A percentile compares a stretch with the other conserved stretches of the same genome.
phyloP scores from a whole-genome alignment of 2,329 filamentous ascomycete species.

The Paracoccidioides brasiliensis region DNA sequence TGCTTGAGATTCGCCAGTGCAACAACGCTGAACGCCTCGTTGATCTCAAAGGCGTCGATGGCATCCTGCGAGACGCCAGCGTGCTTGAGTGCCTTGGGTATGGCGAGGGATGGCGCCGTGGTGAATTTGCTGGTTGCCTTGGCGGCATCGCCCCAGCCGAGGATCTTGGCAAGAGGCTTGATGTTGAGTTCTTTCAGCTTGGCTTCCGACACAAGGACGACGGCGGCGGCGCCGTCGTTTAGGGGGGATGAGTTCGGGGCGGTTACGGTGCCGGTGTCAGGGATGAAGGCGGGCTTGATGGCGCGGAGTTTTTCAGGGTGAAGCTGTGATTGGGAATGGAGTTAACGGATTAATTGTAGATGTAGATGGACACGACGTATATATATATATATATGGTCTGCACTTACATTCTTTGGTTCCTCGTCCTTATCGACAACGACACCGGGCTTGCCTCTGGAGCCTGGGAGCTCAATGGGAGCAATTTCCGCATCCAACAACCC shows the following conservation, averaged over 20 bases:
- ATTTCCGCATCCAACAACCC: constrained; percentile 81
- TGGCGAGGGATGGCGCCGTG: constrained; percentile 79
- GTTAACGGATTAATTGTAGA: background rate
- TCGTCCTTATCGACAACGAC: constrained; percentile 75
- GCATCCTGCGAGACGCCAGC: constrained; percentile 65
- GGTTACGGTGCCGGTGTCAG: constrained; percentile 71
- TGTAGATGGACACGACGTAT: too few species aligned
- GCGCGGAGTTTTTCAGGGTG: constrained; percentile 70
- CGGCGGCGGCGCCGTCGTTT: constrained; percentile 83
- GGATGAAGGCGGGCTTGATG: constrained; percentile 72
- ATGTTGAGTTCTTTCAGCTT: constrained; percentile 85
- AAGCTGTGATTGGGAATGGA: constrained; percentile 31
- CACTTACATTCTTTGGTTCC: constrained; percentile 74
- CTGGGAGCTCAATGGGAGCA: constrained; percentile 72
- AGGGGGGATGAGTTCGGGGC: constrained; percentile 93
- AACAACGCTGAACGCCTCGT: constrained; percentile 97
- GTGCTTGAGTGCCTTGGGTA: constrained; percentile 95
- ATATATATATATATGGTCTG: too few species aligned
- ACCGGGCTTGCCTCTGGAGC: constrained; percentile 78
- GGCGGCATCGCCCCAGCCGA: constrained; percentile 92
- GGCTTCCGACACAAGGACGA: constrained; percentile 86
- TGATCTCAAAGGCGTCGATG: constrained; percentile 95
- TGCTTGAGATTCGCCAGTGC: constrained; percentile 94
- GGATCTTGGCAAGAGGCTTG: constrained; percentile 89
- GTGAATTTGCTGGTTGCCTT: constrained; percentile 92